Percentiles rank a stretch among this genome's conserved stretches.
These are phyloP conservation scores for Botrytis squamosa DNA, from an alignment of 2,329 filamentous ascomycete genomes.

Conservation along the genomic window DNA sequence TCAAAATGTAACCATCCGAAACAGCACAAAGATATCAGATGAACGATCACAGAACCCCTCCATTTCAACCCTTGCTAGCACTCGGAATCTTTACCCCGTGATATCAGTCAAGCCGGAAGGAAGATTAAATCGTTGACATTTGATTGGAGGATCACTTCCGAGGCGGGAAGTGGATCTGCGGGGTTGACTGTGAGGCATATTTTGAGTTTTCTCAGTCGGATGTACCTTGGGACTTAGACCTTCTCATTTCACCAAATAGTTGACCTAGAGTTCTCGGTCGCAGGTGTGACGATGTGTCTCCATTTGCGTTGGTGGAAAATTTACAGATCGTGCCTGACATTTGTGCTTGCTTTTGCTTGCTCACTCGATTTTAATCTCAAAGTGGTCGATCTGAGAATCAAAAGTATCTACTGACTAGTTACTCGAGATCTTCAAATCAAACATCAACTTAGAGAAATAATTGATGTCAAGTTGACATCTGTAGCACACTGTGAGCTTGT, in stretches of 20 bases:
- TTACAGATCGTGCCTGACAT: background rate
- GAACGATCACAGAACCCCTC: background rate
- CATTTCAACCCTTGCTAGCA: background rate
- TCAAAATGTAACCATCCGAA: background rate
- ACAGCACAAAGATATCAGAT: background rate
- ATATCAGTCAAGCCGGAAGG: background rate
- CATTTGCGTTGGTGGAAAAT: background rate
- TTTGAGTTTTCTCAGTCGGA: background rate
- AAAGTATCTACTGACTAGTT: background rate
- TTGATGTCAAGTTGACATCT: background rate
- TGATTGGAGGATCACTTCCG: background rate
- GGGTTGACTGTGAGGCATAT: conserved; percentile 17
- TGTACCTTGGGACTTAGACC: background rate
- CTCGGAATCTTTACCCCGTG: background rate
- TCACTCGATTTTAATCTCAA: background rate
- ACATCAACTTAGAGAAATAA: background rate
- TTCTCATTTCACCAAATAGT: background rate
- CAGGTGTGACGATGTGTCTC: background rate
- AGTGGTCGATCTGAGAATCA: background rate
- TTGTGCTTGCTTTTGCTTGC: background rate
- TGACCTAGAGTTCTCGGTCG: background rate
- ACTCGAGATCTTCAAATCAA: background rate
- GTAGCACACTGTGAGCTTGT: background rate
- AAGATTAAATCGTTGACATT: background rate
- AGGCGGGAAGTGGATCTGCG: background rate